phyloP scores from a whole-genome alignment of 768 basidiomycete genomes.

The Mycena venus region DNA sequence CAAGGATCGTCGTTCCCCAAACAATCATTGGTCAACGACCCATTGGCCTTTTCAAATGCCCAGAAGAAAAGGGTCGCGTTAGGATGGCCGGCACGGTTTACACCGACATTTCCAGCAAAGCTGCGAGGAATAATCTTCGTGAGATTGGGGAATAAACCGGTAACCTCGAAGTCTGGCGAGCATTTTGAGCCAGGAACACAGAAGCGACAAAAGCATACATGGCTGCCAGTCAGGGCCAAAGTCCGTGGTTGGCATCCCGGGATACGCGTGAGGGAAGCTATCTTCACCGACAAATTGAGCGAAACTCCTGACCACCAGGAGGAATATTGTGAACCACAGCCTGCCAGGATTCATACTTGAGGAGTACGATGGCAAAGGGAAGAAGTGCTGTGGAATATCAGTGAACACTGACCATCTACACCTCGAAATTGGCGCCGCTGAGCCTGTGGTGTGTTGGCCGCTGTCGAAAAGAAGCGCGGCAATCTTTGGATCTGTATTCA shows the following conservation, averaged over 20 bases:
- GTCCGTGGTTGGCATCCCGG: constrained; percentile 59
- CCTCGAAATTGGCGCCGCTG: too few relatives aligned
- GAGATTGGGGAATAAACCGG: constrained; percentile 67
- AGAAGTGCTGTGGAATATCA: too few relatives aligned
- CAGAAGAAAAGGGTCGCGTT: constrained; percentile 78
- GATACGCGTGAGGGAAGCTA: constrained; percentile 65
- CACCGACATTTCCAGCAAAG: constrained; percentile 76
- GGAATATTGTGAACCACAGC: too few relatives aligned
- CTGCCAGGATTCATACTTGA: too few relatives aligned
- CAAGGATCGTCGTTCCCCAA: constrained; percentile 62
- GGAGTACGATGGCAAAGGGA: too few relatives aligned
- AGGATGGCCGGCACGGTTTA: constrained; percentile 68
- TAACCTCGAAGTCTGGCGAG: constrained; percentile 71
- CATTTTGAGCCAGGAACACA: not conserved
- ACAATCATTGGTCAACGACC: constrained; percentile 65
- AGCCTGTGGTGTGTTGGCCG: too few relatives aligned
- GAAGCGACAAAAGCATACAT: constrained; percentile 58
- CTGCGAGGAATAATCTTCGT: constrained; percentile 62
- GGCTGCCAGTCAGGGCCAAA: constrained; percentile 72
- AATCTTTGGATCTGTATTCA: too few relatives aligned
- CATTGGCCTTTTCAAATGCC: constrained; percentile 71
- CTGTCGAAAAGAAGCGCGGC: too few relatives aligned
- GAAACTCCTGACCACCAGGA: too few relatives aligned
- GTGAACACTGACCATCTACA: too few relatives aligned
- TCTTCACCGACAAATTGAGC: too few relatives aligned